A percentile compares a stretch with the other conserved stretches of the same genome.
Conservation (phyloP, 2,329 filamentous ascomycete species). For the Fulvia fulva region DNA sequence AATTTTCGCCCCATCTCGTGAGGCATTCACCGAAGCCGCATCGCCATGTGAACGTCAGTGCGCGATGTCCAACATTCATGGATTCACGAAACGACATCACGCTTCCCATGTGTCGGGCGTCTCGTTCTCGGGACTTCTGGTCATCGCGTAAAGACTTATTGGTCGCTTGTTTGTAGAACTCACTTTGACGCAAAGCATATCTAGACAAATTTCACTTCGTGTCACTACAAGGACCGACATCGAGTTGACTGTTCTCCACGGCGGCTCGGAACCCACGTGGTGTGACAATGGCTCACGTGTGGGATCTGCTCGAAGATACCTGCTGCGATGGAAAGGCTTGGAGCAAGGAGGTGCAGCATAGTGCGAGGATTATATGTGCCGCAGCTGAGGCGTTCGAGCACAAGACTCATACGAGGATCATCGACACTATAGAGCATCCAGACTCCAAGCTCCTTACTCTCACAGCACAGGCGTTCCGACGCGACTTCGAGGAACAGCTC, state of each 20-base stretch:
- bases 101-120: neutral
- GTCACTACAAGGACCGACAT: too few relatives aligned
- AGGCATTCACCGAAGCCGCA: neutral
- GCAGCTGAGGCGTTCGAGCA: neutral
- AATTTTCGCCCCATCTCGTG: too few relatives aligned
- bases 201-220: neutral
- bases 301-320: neutral
- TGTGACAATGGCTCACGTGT: neutral
- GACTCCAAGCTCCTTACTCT: neutral
- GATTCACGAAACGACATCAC: neutral
- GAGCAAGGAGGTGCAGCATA: neutral
- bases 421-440: neutral
- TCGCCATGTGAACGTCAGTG: neutral
- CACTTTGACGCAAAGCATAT: neutral
- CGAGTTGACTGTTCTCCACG: too few relatives aligned
- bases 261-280: too few relatives aligned
- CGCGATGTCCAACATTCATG: too few relatives aligned
- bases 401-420: neutral
- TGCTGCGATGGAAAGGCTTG: neutral
- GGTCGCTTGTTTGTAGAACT: neutral
- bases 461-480: neutral
- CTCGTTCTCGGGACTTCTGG: neutral
- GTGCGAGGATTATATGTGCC: neutral
- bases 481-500: neutral
- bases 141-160: neutral